These are phyloP conservation scores for Candida xiaguanensis DNA, from an alignment of 805 yeast species.

Conservation along the genomic window DNA sequence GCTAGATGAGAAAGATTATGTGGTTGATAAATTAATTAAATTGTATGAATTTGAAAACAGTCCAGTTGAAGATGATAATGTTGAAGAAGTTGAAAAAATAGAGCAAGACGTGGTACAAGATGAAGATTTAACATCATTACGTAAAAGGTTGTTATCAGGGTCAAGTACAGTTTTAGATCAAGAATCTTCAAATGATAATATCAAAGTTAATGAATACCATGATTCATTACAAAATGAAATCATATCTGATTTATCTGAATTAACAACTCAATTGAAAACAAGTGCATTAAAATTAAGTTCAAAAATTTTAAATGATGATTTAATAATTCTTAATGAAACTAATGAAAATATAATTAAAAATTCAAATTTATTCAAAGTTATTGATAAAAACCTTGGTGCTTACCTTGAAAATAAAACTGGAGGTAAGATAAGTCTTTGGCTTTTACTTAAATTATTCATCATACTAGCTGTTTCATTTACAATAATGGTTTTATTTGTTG, in stretches of 20 bases:
- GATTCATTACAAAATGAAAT: conserved; percentile 47
- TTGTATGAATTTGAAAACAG: conserved; percentile 6
- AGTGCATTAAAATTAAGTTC: conserved; percentile 43
- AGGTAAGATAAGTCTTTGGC: conserved; percentile 37
- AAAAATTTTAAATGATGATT: conserved; percentile 31
- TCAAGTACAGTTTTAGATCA: conserved; percentile 14
- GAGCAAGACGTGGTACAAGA: not conserved
- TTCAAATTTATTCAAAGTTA: conserved; percentile 24
- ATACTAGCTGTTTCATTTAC: conserved; percentile 25
- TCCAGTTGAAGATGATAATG: conserved; percentile 1
- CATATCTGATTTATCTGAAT: conserved; percentile 43
- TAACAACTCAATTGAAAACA: conserved; percentile 45
- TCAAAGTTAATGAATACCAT: conserved; percentile 30
- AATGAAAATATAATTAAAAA: conserved; percentile 32
- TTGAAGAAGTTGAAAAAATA: not conserved
- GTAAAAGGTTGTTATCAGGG: conserved; percentile 23
- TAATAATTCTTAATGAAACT: conserved; percentile 28
- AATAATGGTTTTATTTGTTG: conserved; percentile 29
- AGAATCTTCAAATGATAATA: conserved; percentile 1
- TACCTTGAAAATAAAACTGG: conserved; percentile 39
- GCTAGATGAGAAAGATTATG: conserved; percentile 20
- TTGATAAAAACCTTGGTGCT: conserved; percentile 34
- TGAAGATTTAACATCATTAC: conserved; percentile 19
- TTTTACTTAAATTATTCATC: conserved; percentile 28
- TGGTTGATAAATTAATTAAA: conserved; percentile 15